Evolutionary conservation across 2,329 filamentous ascomycete genomes (phyloP), one percentile per base, ranked within the genome.

Genomic region (Beauveria sp.): DNA sequence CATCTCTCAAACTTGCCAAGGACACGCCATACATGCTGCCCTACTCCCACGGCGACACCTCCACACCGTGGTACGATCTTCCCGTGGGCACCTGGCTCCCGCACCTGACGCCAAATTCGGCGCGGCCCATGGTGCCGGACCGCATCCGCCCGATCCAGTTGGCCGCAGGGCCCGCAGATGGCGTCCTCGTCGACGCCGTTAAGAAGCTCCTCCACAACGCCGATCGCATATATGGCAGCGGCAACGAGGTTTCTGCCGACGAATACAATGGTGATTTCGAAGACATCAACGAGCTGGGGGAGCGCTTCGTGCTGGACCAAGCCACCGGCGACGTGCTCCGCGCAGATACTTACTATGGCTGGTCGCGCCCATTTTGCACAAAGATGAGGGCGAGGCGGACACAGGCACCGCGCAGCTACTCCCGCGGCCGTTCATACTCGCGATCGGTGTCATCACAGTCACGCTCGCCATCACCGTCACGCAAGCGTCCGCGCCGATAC

Each of bases 261-360:
- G 43, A 37, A 2, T 5, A 14, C 5, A 16, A 16, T 5, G 46
- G 18, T 22, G 9, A 16, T 7, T 70, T 79, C 5, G 73, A 79
- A n/a, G 86, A 91, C 64, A 76, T 93, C n/a, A 88, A 91, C 68
- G 85, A 88, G 65, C 78, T 94, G 62, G 91, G 91, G 12, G 88
- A 94, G 70, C 75, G 81, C 18, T 77, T 91, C 57, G 75, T 86
- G 20, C 71, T 84, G 3, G 85, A 91, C 66, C 84, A 87, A 65
- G 75, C 84, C n/a, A 88, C 84, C 0, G 86, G 86, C 0, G 84
- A 88, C 3, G 75, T 87, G 2, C 70, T 86, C 7, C 79, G 80
- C 7, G 87, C 86, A 1, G 86, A 90, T 64, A 90, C 89, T 1
- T 96, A 96, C 71, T 96, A 96, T 70, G 92, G 91, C 63, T 96